Percentiles rank a stretch among this genome's conserved stretches.
Evolutionary conservation across 306 rosid genomes (phyloP).

Genomic region (Oemleria cerasiformis): DNA sequence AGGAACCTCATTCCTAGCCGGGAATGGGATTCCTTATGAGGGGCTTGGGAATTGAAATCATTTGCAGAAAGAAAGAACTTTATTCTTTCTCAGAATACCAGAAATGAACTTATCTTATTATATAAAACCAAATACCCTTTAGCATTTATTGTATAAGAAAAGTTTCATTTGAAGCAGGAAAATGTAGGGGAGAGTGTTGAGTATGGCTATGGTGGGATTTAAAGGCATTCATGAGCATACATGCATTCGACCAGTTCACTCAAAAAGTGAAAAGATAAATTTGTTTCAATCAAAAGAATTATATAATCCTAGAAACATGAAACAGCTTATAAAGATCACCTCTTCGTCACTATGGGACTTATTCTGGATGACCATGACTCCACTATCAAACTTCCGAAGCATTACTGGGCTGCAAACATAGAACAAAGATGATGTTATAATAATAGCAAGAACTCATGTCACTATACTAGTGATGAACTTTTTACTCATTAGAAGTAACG

Average conservation of each 20-base stretch:
- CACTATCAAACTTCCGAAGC: constrained; percentile 95
- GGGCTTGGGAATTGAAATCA: neutral
- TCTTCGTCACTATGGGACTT: constrained; percentile 91
- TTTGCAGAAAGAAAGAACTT: neutral
- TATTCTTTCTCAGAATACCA: neutral
- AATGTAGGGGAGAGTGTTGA: neutral
- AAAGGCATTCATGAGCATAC: neutral
- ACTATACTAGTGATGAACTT: neutral
- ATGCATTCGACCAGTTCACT: neutral
- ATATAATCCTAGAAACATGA: neutral
- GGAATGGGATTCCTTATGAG: neutral
- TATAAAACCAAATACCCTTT: neutral
- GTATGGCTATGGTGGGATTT: neutral
- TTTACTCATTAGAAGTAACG: neutral
- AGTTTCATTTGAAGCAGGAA: neutral
- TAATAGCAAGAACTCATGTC: neutral
- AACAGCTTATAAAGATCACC: constrained; percentile 38
- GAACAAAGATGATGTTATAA: neutral
- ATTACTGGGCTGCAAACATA: constrained; percentile 57
- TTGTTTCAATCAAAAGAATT: neutral
- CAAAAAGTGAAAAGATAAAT: neutral
- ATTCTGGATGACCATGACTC: constrained; percentile 93
- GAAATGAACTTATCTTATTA: neutral
- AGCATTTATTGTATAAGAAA: neutral
- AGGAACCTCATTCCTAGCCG: neutral